Base-by-base conservation (phyloP, 2,329 filamentous ascomycete genomes). In the Mycosphaerella arachidis region DNA sequence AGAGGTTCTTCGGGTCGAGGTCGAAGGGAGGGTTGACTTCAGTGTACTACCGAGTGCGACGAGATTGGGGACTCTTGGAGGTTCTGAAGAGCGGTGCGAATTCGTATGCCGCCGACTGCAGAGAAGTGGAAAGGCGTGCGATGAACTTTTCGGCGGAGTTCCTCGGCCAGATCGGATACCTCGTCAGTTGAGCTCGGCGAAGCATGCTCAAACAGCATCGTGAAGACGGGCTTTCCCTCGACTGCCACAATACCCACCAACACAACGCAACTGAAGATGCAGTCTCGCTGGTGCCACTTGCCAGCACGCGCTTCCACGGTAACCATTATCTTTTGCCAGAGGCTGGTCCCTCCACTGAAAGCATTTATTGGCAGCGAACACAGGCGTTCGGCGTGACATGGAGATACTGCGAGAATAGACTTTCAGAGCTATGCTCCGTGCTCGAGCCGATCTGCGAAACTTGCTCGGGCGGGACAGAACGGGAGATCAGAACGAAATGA, bases 31-130 rank as follows among this genome's bases (percentile, higher is more conserved):
- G 71, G 9, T 58, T 73, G 30, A 73, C 69, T 13, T 69, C 68
- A 2, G 70, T 72, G 9, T 73, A 73, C 62, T 73, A 73, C 55
- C 68, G 71, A 27, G 68, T 72, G 30, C 64, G 71, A 27, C 66
- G 64, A 55, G 67, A 68, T 53, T 73, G 71, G 71, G 71, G 71
- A 10, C 61, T 73, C 30, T 60, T 66, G 48, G 69, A 71, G 48
- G 71, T 73, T 31, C 64, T 72, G 55, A 70, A 72, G 57, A 69
- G 66, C 30, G 68, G 65, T 27, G 63, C 66, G 7, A 67, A 67
- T 18, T 67, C 63, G 29, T 67, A 63, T 53, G 56, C 63, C 13
- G 63, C 64, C 20, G 71, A 72, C 40, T 66, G 64, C 33, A 56
- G 60, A 31, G 68, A 66, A 50, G 67, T 73, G 9, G 62, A 68